phyloP scores from a whole-genome alignment of 768 basidiomycete genomes.

The Kondoa malvinella region DNA sequence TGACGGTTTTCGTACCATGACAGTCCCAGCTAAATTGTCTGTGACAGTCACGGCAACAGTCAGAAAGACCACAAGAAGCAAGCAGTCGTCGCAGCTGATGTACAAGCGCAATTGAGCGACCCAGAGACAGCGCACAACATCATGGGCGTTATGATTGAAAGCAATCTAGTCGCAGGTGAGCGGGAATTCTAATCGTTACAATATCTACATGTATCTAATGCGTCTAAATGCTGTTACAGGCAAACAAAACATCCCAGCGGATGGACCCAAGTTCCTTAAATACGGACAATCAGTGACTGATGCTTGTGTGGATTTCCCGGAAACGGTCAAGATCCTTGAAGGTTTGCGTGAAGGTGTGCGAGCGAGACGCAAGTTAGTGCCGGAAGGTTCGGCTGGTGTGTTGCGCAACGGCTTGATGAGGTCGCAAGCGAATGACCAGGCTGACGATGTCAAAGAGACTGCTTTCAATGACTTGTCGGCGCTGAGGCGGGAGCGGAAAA shows the following conservation, averaged over 20 bases:
- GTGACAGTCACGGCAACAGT: constrained; percentile 91
- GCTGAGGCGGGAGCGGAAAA: constrained; percentile 3
- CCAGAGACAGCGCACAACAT: constrained; percentile 46
- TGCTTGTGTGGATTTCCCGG: constrained; percentile 78
- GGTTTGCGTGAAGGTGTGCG: constrained; percentile 73
- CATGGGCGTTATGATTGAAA: constrained; percentile 92
- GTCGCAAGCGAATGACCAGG: background rate
- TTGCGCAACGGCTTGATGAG: constrained; percentile 1
- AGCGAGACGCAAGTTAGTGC: constrained; percentile 38
- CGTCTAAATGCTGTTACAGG: constrained; percentile 34
- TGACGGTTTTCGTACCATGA: too few species aligned
- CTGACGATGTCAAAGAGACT: background rate
- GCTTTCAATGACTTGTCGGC: constrained; percentile 18
- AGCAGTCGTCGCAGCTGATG: constrained; percentile 70
- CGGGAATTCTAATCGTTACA: background rate
- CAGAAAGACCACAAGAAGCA: constrained; percentile 80
- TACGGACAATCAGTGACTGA: constrained; percentile 81
- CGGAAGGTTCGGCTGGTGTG: constrained; percentile 4
- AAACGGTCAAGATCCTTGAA: constrained; percentile 63
- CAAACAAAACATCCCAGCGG: constrained; percentile 61
- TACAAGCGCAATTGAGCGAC: constrained; percentile 39
- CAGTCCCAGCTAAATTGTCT: too few species aligned
- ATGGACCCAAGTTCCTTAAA: constrained; percentile 52
- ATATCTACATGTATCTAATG: background rate
- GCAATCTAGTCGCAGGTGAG: constrained; percentile 53